A percentile compares a stretch with the other conserved stretches of the same genome.
These are phyloP conservation scores for Fusarium incarnatum DNA, from an alignment of 2,329 filamentous ascomycete species.

Conservation along the genomic window DNA sequence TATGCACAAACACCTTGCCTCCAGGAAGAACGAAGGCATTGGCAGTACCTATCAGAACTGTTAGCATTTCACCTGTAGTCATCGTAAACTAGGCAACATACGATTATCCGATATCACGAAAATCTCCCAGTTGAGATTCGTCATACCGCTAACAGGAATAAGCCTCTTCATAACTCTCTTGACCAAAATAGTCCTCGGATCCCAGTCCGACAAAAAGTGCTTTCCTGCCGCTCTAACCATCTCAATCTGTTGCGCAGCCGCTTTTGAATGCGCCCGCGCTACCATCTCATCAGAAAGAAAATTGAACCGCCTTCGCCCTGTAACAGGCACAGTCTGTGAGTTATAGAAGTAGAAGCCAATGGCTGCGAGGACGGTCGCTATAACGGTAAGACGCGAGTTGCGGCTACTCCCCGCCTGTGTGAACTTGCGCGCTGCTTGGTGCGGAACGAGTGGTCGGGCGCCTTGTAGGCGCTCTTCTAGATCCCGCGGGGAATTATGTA, in stretches of 20 bases:
- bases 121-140: constrained; percentile 74
- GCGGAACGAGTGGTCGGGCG: constrained; percentile 50
- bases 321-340: constrained; percentile 78
- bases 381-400: constrained; percentile 53
- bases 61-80: constrained; percentile 1
- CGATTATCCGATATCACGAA: constrained; percentile 76
- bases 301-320: constrained; percentile 79
- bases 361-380: constrained; percentile 58
- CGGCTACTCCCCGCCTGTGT: constrained; percentile 46
- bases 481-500: constrained; percentile 40
- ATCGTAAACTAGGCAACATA: constrained; percentile 46
- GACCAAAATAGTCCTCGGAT: constrained; percentile 68
- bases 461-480: constrained; percentile 39
- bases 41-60: constrained; percentile 56
- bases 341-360: constrained; percentile 73
- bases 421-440: constrained; percentile 44
- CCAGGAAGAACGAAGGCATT: constrained; percentile 85
- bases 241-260: constrained; percentile 59
- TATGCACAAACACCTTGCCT: constrained; percentile 84
- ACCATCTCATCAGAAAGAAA: constrained; percentile 68
- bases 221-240: constrained; percentile 64
- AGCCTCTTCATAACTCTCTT: constrained; percentile 73
- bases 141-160: constrained; percentile 74
- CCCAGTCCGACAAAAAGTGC: constrained; percentile 68
- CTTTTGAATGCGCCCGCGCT: constrained; percentile 52